These are phyloP conservation scores for Talaromyces adpressus DNA, from an alignment of 495 filamentous ascomycete species.

Conservation along the genomic window DNA sequence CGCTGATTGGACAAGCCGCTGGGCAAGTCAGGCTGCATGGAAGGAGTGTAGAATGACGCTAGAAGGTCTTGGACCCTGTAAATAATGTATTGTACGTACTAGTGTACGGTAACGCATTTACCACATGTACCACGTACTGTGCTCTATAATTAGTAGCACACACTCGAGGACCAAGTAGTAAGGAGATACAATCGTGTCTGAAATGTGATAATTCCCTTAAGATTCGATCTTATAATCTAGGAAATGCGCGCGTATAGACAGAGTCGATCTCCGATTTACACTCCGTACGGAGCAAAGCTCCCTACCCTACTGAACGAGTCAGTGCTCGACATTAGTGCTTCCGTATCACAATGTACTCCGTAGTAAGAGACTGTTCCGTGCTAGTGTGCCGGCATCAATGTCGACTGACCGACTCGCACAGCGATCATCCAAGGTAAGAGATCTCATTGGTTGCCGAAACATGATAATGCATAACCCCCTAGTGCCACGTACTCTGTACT, in stretches of 20 bases:
- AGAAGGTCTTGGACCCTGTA: constrained; percentile 2
- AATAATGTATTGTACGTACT: not conserved
- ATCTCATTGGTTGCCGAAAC: not conserved
- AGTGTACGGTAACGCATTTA: not conserved
- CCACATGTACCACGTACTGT: not conserved
- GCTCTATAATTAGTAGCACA: not conserved
- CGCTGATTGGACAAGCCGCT: not conserved
- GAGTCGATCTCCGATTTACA: not conserved
- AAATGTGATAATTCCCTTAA: no score
- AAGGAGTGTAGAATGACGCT: constrained; percentile 7
- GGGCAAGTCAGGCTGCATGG: not conserved
- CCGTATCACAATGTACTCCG: not conserved
- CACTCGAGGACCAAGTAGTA: no score
- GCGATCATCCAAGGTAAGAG: not conserved
- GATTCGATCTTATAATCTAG: not conserved
- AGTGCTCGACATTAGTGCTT: not conserved
- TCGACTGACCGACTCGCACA: not conserved
- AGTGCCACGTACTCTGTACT: no score
- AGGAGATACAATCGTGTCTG: no score
- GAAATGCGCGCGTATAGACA: no score
- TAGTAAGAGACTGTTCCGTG: not conserved
- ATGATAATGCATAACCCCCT: no score
- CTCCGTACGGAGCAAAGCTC: not conserved
- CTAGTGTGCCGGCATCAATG: not conserved
- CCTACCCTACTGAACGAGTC: not conserved